Base-by-base conservation (phyloP, 257 asterid genomes). In the Nicotiana sylvestris region DNA sequence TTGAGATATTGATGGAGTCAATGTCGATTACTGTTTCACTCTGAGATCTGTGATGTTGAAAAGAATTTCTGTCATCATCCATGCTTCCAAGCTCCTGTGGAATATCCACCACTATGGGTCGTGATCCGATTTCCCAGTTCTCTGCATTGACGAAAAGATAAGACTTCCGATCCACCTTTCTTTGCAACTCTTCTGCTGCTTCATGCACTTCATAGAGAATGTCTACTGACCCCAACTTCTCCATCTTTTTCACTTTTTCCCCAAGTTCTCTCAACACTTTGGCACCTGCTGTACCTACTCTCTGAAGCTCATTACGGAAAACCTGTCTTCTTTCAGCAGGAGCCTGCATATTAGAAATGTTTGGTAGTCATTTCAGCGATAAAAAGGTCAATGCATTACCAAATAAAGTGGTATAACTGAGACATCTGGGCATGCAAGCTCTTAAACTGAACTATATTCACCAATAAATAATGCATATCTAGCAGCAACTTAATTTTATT, bases 301-400 rank as follows among this genome's bases (percentile, higher is more conserved):
- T 87, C 76, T 85, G 93, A 30, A 94, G 94, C 79, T 91, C 94
- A 51, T 79, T 81, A 66, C 90, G 85, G 56, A 94, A 92, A 60
- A 92, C 92, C 57, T 86, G 91, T 87, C 97, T 85, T 87, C 89
- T 89, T 85, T 91, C 96, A 0, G 91, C 90, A 68, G 97, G 91
- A 13, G 93, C 98, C 98, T 92, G 78, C 51, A 55, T 29, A 15
- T 21, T 6, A 53, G n/a, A 56, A 13, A 25, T 51, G 15, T 74
- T 27, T 27, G 12, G 27, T 49, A 49, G 80, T 74, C 43, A 49
- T 51, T 46, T 49, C 2, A 25, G 39, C 8, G 16, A 27, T 74
- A 49, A 74, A 74, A 9, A 74, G 37, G 64, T 49, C 64, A 72
- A 2, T 25, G 43, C 43, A 74, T 74, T 74, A 70, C 11, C 18